Percentiles rank a stretch among this genome's conserved stretches.
Conservation (phyloP, 108 stramenopile species). For the Discostella stelligeroides region DNA sequence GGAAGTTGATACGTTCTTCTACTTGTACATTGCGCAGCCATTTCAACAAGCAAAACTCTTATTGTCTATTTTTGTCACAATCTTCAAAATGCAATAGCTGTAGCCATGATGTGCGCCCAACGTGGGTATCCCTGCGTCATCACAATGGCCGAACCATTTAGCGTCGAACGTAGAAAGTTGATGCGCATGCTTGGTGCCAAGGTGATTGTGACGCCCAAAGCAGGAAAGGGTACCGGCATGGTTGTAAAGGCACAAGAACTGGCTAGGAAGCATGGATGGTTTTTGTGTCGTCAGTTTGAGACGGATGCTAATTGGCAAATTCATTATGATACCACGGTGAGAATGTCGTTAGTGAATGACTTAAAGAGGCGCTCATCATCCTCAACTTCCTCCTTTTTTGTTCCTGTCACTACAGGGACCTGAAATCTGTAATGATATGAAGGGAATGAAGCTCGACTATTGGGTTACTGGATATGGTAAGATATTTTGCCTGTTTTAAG, state of each 20-base stretch:
- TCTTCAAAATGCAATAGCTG: slow-evolving; percentile 1
- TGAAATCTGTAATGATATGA: slow-evolving; percentile 47
- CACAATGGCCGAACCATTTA: slow-evolving; percentile 65
- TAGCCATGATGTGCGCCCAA: slow-evolving; percentile 38
- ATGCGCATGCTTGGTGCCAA: slow-evolving; percentile 66
- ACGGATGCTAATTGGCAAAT: slow-evolving; percentile 68
- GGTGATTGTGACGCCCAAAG: slow-evolving; percentile 55
- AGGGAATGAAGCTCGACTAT: slow-evolving; percentile 46
- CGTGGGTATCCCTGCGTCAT: slow-evolving; percentile 72
- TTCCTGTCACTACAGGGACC: slow-evolving; percentile 45
- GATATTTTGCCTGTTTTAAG: neutral
- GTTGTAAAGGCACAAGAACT: slow-evolving; percentile 62
- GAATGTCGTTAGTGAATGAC: no score
- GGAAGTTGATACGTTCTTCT: no score
- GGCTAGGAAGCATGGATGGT: slow-evolving; percentile 54
- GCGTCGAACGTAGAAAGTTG: slow-evolving; percentile 59
- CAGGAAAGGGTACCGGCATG: slow-evolving; percentile 66
- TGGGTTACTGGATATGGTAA: slow-evolving; percentile 45
- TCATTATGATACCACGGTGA: slow-evolving; percentile 58
- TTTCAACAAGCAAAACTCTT: no score
- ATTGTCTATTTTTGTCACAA: no score
- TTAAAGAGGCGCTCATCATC: neutral
- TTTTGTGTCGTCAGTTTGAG: slow-evolving; percentile 63
- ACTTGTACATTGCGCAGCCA: no score
- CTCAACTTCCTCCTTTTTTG: neutral